Percentiles rank a stretch among this genome's conserved stretches.
These are phyloP conservation scores for Phyllosticta ampelicida DNA, from an alignment of 2,329 filamentous ascomycete species.

Conservation along the genomic window DNA sequence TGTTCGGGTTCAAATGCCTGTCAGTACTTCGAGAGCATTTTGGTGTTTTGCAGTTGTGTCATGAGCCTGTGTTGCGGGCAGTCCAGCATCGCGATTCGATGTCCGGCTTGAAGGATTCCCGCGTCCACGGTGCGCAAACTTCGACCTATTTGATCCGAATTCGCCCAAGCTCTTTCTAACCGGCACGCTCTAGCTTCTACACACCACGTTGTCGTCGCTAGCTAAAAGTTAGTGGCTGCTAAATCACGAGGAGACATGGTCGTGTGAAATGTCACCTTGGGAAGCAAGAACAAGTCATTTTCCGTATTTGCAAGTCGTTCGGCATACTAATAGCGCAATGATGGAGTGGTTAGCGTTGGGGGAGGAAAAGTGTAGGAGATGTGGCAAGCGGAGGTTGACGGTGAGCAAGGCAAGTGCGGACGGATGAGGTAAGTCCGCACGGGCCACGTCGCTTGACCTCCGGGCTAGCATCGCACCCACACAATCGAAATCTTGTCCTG, in stretches of 20 bases:
- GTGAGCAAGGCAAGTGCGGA: not conserved
- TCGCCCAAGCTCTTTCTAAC: not conserved
- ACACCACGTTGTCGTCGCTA: not conserved
- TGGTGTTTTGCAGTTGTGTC: not conserved
- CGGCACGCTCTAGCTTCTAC: not conserved
- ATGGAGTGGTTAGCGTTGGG: not conserved
- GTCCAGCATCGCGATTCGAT: not conserved
- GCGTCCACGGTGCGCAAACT: not conserved
- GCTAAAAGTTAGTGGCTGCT: not conserved
- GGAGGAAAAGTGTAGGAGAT: constrained; percentile 1
- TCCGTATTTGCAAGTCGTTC: not conserved
- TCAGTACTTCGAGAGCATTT: not conserved
- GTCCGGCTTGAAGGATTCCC: not conserved
- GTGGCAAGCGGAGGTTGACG: constrained; percentile 2
- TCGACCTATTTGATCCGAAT: not conserved
- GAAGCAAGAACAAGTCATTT: not conserved
- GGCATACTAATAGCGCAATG: not conserved
- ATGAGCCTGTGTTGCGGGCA: not conserved
- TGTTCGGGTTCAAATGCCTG: not conserved
- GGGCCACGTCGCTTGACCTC: not conserved
- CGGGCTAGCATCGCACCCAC: not conserved
- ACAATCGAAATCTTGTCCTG: constrained; percentile 7
- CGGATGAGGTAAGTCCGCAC: not conserved
- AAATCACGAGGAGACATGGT: not conserved
- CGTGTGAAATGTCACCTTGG: not conserved